A percentile compares a stretch with the other conserved stretches of the same genome.
Conservation (phyloP, 345 rosid genomes). For the Laguncularia racemosa region DNA sequence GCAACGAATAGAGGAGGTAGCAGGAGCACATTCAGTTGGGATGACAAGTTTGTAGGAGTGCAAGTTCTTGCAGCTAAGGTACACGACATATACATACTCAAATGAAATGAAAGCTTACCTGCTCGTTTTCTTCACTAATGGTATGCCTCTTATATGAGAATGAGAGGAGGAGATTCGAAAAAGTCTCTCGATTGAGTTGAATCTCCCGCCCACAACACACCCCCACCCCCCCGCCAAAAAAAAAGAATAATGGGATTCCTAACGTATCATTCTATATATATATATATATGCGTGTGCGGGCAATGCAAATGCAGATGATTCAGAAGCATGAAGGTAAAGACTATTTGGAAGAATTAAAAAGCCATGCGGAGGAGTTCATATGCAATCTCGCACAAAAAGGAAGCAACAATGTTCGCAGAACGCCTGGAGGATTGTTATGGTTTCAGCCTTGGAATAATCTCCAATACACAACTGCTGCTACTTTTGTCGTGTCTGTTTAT, state of each 20-base stretch:
- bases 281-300: too few relatives aligned
- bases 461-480: constrained; percentile 20
- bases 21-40: constrained; percentile 23
- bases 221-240: too few relatives aligned
- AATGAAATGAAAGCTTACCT: too few relatives aligned
- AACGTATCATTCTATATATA: too few relatives aligned
- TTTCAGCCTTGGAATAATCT: constrained; percentile 27
- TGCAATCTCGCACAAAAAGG: constrained; percentile 45
- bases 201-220: too few relatives aligned
- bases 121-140: too few relatives aligned
- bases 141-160: too few relatives aligned
- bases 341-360: constrained; percentile 23
- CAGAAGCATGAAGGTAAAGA: background rate
- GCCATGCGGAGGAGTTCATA: constrained; percentile 41
- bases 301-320: too few relatives aligned
- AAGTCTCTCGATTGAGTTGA: too few relatives aligned
- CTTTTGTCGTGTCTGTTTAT: constrained; percentile 20
- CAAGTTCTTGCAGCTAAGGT: constrained; percentile 36
- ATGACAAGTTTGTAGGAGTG: constrained; percentile 29
- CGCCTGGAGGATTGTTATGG: constrained; percentile 32
- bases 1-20: constrained; percentile 12
- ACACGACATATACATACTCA: background rate
- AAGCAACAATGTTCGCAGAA: constrained; percentile 20
- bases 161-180: too few relatives aligned
- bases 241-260: too few relatives aligned